Evolutionary conservation across 495 filamentous ascomycete species (phyloP).

Genomic region (Aspergillus biplanus): DNA sequence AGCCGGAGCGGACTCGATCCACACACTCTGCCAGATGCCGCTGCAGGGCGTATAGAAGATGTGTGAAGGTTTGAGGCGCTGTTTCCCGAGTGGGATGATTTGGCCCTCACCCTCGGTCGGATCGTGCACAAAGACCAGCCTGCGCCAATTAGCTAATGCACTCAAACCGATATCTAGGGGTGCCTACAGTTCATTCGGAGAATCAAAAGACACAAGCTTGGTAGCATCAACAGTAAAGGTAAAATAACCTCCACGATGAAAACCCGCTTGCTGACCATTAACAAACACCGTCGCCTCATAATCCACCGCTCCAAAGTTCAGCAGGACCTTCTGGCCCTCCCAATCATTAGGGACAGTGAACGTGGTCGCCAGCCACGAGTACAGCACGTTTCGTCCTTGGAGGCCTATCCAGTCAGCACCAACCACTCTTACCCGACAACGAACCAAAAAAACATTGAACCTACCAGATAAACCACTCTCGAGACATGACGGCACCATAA

Average conservation of each 20-base stretch:
- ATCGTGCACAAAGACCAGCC: conserved; percentile 65
- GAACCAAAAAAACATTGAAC: too few relatives aligned
- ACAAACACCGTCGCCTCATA: conserved; percentile 68
- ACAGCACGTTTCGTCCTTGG: conserved; percentile 47
- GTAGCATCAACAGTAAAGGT: conserved; percentile 65
- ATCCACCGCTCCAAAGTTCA: conserved; percentile 74
- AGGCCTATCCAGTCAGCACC: conserved; percentile 45
- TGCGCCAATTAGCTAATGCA: conserved; percentile 29
- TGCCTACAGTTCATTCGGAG: conserved; percentile 57
- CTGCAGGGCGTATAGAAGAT: conserved; percentile 73
- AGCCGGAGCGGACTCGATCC: conserved; percentile 62
- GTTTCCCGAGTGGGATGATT: conserved; percentile 68
- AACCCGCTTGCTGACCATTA: conserved; percentile 58
- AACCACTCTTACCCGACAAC: too few relatives aligned
- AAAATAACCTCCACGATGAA: conserved; percentile 65
- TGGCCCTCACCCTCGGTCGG: conserved; percentile 59
- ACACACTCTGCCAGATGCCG: conserved; percentile 73
- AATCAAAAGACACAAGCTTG: conserved; percentile 41
- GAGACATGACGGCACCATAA: conserved; percentile 67
- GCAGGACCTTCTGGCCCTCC: conserved; percentile 47
- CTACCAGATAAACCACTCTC: conserved; percentile 60
- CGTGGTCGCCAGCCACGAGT: conserved; percentile 63
- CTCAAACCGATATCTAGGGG: too few relatives aligned
- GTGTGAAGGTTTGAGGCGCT: conserved; percentile 58
- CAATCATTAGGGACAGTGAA: conserved; percentile 58